Conservation (phyloP, 352 stramenopile genomes). For the Aphanomyces astaci region DNA sequence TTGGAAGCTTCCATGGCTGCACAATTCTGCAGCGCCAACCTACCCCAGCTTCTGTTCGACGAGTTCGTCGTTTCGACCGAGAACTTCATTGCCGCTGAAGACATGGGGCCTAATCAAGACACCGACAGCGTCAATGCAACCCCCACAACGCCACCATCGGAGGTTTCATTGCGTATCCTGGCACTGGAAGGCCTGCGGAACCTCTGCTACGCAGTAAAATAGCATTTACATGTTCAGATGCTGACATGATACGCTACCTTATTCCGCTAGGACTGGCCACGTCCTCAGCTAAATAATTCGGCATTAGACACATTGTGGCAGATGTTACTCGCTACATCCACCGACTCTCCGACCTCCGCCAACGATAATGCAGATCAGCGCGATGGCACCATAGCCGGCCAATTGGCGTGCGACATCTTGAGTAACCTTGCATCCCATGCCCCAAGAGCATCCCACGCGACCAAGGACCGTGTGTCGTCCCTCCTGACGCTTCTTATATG, state of each 20-base stretch:
- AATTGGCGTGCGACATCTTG: constrained; percentile 35
- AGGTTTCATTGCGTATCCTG: constrained; percentile 16
- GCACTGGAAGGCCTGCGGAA: constrained; percentile 48
- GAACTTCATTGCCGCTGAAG: no score
- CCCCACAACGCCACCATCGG: no score
- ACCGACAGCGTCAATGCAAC: no score
- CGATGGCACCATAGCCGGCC: constrained; percentile 24
- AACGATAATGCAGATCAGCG: no score
- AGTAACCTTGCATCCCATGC: constrained; percentile 32
- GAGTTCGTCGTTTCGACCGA: constrained; percentile 13
- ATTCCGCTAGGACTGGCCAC: no score
- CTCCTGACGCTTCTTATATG: background rate
- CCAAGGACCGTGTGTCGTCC: background rate
- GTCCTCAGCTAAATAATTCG: no score
- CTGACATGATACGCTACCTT: no score
- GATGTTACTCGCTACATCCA: background rate
- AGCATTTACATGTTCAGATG: constrained; percentile 25
- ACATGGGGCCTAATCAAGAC: no score
- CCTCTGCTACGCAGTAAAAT: constrained; percentile 30
- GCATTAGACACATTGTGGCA: constrained; percentile 6
- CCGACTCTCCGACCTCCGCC: no score
- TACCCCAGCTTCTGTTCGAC: constrained; percentile 30
- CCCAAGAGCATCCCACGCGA: constrained; percentile 5
- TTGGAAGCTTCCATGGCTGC: constrained; percentile 42
- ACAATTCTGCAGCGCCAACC: constrained; percentile 36